Conservation (phyloP, 202 grass and related monocot species). For the Zoysia matrella region DNA sequence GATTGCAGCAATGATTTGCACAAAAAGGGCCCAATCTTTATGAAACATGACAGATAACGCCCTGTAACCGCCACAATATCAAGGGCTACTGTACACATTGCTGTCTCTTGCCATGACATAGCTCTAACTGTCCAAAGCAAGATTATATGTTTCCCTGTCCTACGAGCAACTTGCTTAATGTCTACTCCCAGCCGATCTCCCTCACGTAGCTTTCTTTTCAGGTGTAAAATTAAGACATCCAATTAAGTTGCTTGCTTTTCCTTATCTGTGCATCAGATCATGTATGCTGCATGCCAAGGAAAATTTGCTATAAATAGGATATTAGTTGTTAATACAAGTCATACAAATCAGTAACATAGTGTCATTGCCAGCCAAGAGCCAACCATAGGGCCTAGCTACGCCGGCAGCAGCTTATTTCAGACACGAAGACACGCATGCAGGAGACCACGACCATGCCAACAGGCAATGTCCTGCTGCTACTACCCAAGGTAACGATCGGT, state of each 20-base stretch:
- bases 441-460: neutral
- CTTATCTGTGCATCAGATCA: neutral
- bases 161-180: constrained; percentile 17
- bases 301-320: constrained; percentile 38
- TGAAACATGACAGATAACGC: neutral
- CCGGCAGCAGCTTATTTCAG: neutral
- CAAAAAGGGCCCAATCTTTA: neutral
- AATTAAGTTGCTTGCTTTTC: constrained; percentile 16
- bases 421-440: neutral
- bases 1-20: neutral
- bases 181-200: neutral
- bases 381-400: neutral
- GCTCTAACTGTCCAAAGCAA: neutral
- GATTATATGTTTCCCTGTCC: constrained; percentile 6
- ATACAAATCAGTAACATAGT: neutral
- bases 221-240: constrained; percentile 9
- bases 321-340: neutral
- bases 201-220: constrained; percentile 22
- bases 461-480: neutral
- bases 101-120: neutral
- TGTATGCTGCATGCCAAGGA: neutral
- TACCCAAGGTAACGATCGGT: constrained; percentile 22
- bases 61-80: neutral
- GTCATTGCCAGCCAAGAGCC: neutral
- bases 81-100: neutral